These are phyloP conservation scores for Rhizoclosmatium globosum DNA, from an alignment of 192 early-diverging fungal species.

Conservation along the genomic window DNA sequence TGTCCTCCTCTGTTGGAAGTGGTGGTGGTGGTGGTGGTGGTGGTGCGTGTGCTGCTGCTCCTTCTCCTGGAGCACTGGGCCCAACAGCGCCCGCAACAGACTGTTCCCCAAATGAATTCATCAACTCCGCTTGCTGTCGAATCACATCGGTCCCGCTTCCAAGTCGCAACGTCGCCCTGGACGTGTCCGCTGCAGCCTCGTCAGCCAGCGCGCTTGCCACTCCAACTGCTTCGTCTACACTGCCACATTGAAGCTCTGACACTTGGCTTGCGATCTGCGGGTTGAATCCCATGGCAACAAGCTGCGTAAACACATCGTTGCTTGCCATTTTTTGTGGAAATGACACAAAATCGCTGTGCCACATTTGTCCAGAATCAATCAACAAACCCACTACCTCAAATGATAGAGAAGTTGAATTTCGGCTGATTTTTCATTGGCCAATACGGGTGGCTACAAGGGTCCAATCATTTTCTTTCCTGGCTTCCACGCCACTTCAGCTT, in stretches of 20 bases:
- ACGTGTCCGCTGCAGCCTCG: background rate
- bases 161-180: background rate
- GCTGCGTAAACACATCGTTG: background rate
- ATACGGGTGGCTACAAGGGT: background rate
- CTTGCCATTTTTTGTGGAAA: background rate
- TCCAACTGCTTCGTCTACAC: background rate
- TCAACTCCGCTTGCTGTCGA: background rate
- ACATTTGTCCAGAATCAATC: too few species aligned
- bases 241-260: background rate
- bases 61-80: background rate
- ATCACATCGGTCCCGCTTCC: background rate
- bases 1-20: background rate
- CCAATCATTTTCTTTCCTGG: background rate
- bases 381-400: too few species aligned
- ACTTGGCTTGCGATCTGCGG: background rate
- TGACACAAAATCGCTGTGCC: too few species aligned
- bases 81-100: background rate
- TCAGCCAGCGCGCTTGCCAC: background rate
- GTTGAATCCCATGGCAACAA: background rate
- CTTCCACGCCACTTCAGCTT: too few species aligned
- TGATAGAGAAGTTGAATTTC: background rate
- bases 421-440: background rate
- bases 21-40: background rate
- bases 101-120: background rate
- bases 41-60: background rate